Base-by-base conservation (phyloP, 1,284 basidiomycete genomes). In the Somion occarium region DNA sequence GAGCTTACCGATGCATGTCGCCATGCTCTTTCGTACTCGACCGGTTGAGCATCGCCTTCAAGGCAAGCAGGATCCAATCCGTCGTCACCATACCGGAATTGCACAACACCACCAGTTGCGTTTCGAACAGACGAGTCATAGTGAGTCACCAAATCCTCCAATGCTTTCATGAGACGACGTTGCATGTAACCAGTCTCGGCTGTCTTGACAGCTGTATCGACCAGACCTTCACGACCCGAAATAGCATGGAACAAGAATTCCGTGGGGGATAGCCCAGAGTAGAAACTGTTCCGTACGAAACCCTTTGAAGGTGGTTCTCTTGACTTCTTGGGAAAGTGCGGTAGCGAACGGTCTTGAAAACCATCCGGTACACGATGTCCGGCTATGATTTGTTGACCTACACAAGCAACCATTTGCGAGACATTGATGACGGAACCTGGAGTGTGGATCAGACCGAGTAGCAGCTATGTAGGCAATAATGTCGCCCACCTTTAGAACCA, bases 101-200 rank as follows among this genome's bases (percentile, higher is more conserved):
- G 97, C 2, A 99, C 96, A n/a, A 99, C 84, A 44, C 93, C 94
- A 3, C 97, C 97, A 0, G 84, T 85, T 1, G 93, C 95, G 70
- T 97, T 99, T 27, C 97, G 82, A 18, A 99, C 96, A n/a, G 92
- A 94, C 25, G 95, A 73, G 69, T 99, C 97, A 69, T 99, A 99
- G 56, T 98, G 93, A 0, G 93, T 95, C 3, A 93, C 95, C 44
- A 99, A 73, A 73, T 99, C 97, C 68, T 99, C 97, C 58, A 99
- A 72, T 2, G 97, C 96, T 69, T 99, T 99, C 97, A 99, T 99
- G 59, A 99, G 71, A 56, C 97, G 89, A 55, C 97, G 85, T 64
- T 96, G 93, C 96, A 99, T 99, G 74, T 99, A 99, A 39, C 97
- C 97, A 1, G 97, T 99, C 71, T 99, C 97, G 18, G 97, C 97